Evolutionary conservation across 805 yeast species (phyloP).

Genomic region (Candida silvatica): DNA sequence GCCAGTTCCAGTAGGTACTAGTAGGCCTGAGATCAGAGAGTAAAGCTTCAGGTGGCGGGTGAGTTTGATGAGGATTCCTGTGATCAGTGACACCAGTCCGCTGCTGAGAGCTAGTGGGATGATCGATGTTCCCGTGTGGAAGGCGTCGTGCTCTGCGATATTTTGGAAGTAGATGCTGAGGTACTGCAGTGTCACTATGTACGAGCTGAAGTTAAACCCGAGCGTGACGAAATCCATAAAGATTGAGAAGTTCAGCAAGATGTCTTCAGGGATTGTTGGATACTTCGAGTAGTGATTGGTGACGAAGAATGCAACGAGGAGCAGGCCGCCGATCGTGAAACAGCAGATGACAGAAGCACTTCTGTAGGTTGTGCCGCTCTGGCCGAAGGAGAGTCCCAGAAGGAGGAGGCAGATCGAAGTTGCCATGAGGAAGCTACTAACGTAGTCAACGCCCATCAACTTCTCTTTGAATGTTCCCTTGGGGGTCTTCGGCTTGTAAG

Average conservation of each 20-base stretch:
- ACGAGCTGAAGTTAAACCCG: neutral
- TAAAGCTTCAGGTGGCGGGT: slow-evolving; percentile 35
- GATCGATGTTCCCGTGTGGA: slow-evolving; percentile 2
- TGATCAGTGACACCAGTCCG: neutral
- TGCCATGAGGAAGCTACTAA: slow-evolving; percentile 37
- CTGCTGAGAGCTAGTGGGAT: slow-evolving; percentile 2
- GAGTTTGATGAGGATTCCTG: slow-evolving; percentile 30
- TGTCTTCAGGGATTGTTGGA: slow-evolving; percentile 40
- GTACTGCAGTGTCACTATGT: slow-evolving; percentile 2
- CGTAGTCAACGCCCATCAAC: slow-evolving; percentile 35
- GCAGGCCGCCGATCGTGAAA: slow-evolving; percentile 36
- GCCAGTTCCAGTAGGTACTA: too few relatives aligned
- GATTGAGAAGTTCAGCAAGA: slow-evolving; percentile 10
- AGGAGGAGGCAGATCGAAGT: slow-evolving; percentile 37
- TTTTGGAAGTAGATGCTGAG: slow-evolving; percentile 2
- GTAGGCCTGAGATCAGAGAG: slow-evolving; percentile 24
- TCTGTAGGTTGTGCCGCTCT: slow-evolving; percentile 41
- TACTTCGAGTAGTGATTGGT: slow-evolving; percentile 35
- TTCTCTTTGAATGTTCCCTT: slow-evolving; percentile 30
- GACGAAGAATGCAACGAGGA: slow-evolving; percentile 25
- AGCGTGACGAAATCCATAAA: neutral
- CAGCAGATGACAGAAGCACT: slow-evolving; percentile 42
- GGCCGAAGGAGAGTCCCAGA: slow-evolving; percentile 50
- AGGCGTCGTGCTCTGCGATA: slow-evolving; percentile 1
- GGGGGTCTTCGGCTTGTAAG: slow-evolving; percentile 40